These are phyloP conservation scores for Exophiala viscosa DNA, from an alignment of 2,329 filamentous ascomycete species.

Conservation along the genomic window DNA sequence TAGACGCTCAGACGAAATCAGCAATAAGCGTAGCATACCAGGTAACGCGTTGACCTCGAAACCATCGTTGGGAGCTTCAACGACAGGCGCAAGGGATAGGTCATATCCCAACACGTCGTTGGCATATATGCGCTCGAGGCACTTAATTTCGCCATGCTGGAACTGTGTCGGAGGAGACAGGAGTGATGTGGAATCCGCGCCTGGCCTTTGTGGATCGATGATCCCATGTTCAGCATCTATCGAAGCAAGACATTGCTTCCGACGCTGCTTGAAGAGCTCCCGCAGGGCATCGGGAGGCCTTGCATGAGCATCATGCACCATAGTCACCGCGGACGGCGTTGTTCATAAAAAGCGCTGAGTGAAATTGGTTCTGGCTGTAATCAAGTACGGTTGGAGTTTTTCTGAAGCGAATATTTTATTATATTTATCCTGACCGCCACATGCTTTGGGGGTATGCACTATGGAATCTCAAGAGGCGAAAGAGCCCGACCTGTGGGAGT, in stretches of 20 bases:
- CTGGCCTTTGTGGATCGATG: constrained; percentile 50
- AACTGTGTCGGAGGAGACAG: not conserved
- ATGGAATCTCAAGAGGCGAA: too few species aligned
- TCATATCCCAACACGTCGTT: not conserved
- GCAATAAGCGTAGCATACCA: constrained; percentile 51
- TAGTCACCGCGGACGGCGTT: not conserved
- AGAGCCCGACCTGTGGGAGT: too few species aligned
- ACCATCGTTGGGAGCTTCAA: constrained; percentile 44
- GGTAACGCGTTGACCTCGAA: constrained; percentile 65
- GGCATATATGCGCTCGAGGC: not conserved
- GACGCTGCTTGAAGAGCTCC: constrained; percentile 70
- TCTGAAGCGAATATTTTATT: not conserved
- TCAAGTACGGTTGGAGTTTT: too few species aligned
- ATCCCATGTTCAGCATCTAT: constrained; percentile 49
- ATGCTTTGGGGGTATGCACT: too few species aligned
- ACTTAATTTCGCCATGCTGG: not conserved
- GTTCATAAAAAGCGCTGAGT: too few species aligned
- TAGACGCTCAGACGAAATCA: constrained; percentile 6
- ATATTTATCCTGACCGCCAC: not conserved
- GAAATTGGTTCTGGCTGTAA: too few species aligned
- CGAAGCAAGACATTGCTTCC: constrained; percentile 42
- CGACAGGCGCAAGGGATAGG: constrained; percentile 43
- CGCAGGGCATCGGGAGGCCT: constrained; percentile 69
- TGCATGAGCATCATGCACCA: constrained; percentile 63
- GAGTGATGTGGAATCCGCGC: constrained; percentile 26